These are phyloP conservation scores for Neocucurbitaria cava DNA, from an alignment of 2,329 filamentous ascomycete genomes.

Conservation along the genomic window DNA sequence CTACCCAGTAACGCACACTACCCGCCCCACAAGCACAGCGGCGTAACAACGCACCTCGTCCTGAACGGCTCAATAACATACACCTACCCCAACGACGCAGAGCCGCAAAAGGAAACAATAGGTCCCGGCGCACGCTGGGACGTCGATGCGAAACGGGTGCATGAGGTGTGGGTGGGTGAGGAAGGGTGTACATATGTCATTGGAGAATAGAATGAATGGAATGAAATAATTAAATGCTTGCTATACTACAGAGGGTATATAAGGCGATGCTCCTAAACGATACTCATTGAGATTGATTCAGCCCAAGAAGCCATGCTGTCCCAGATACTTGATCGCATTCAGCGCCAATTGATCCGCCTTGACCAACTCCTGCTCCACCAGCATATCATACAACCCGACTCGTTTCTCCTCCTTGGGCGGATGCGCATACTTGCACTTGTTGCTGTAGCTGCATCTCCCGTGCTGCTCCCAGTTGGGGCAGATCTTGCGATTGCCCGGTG, in stretches of 20 bases:
- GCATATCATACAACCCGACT: conserved; percentile 36
- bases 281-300: conserved; percentile 9
- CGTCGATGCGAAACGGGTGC: conserved; percentile 67
- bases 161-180: conserved; percentile 73
- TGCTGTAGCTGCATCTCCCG: conserved; percentile 37
- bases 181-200: conserved; percentile 73
- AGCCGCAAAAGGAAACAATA: conserved; percentile 64
- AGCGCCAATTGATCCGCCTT: conserved; percentile 52
- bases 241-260: too few species aligned
- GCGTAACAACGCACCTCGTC: conserved; percentile 74
- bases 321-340: conserved; percentile 56
- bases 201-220: conserved; percentile 59
- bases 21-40: conserved; percentile 69
- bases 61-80: conserved; percentile 70
- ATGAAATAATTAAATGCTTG: too few species aligned
- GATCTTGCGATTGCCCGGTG: conserved; percentile 15
- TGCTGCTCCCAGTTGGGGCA: conserved; percentile 35
- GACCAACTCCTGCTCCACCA: conserved; percentile 55
- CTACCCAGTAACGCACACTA: conserved; percentile 69
- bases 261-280: background rate
- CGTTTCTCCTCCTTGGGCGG: conserved; percentile 26
- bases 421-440: conserved; percentile 36
- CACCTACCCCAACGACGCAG: conserved; percentile 67
- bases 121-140: conserved; percentile 69
- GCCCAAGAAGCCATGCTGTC: conserved; percentile 52